Base-by-base conservation (phyloP, 495 filamentous ascomycete genomes). In the Aspergillus bridgeri region DNA sequence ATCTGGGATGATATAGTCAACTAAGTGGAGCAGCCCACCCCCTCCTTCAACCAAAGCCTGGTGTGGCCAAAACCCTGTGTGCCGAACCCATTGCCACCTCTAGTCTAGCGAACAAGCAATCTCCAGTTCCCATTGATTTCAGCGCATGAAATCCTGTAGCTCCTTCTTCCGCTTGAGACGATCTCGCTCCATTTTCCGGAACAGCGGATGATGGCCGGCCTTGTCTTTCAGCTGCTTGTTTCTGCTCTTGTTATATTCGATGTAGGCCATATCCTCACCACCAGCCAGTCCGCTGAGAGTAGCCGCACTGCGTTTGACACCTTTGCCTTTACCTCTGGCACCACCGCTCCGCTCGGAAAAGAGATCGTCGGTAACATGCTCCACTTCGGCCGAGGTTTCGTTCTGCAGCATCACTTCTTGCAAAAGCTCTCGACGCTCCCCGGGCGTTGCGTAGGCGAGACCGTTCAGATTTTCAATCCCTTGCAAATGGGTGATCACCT, bases 221-320 rank as follows among this genome's bases (percentile, higher is more conserved):
- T 90, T 89, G 51, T 86, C 86, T 77, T 90, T 92, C 66, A 92
- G 82, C 67, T 95, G 86, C 73, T 89, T 91, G 64, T 90, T 91
- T 59, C 77, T 76, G 65, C 83, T 87, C 78, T 80, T 86, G 63
- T 88, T 87, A 66, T 87, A 87, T 73, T 98, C 95, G 53, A 92
- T 87, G 68, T 98, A 98, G 24, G 92, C 92, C 93, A 98, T 97
- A 64, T 94, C 90, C 68, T 95, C 89, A 0, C 92, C 94, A 44
- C 94, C 94, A 24, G 86, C 87, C 52, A 97, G 76, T 55, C 93
- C 92, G 51, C 86, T 87, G 49, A 98, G 79, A 43, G 83, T 92
- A 18, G 90, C 93, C 8, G 91, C 94, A 42, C 86, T 92, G 29
- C 94, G 83, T 64, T 83, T 89, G 15, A 84, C 88, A 8, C 59